Evolutionary conservation across 192 early-diverging fungal species (phyloP).

Genomic region (Backusella morwellensis): DNA sequence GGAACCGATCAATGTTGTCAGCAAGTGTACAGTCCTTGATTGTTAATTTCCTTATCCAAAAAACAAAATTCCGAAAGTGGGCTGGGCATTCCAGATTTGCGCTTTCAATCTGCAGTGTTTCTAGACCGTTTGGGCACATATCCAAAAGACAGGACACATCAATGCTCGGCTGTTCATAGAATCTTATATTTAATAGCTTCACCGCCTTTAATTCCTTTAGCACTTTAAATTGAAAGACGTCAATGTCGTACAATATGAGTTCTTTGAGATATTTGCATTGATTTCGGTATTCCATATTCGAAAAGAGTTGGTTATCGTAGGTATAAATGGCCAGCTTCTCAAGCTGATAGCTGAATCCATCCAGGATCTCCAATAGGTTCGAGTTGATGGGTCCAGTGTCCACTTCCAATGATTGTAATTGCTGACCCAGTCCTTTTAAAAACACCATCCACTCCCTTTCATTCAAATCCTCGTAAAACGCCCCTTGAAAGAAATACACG

Average conservation of each 20-base stretch:
- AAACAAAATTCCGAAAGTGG: not conserved
- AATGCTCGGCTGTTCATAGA: not conserved
- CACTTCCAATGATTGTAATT: not conserved
- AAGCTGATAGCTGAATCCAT: not conserved
- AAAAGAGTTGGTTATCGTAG: not conserved
- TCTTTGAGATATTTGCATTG: not conserved
- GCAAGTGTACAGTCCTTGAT: not conserved
- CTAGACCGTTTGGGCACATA: not conserved
- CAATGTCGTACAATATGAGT: not conserved
- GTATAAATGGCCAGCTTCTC: not conserved
- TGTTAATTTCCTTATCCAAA: not conserved
- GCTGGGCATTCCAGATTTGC: not conserved
- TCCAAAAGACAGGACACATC: not conserved
- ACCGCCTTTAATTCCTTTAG: not conserved
- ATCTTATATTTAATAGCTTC: not conserved
- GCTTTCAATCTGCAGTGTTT: not conserved
- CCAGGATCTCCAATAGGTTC: not conserved
- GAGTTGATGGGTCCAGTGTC: not conserved
- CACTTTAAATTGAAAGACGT: not conserved
- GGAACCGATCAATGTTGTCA: not conserved
- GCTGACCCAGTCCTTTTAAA: not conserved
- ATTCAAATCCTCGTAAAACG: not conserved
- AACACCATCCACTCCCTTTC: not conserved
- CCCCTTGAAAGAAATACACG: not conserved
- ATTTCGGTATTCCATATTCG: not conserved